These are phyloP conservation scores for Tolypocladium tundrense DNA, from an alignment of 2,329 filamentous ascomycete genomes.

Conservation along the genomic window DNA sequence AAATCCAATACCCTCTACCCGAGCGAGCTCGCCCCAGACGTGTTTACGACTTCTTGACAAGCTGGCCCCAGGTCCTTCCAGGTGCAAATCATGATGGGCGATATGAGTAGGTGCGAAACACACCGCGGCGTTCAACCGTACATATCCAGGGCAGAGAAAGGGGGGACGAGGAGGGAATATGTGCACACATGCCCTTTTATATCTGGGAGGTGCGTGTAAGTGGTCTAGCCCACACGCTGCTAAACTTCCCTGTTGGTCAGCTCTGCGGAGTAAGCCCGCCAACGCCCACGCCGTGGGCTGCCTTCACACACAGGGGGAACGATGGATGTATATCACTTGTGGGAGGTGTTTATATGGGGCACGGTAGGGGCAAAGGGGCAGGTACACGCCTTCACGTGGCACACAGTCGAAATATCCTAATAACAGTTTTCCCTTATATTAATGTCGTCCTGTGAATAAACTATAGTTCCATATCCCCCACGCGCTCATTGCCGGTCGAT, in stretches of 20 bases:
- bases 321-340: neutral
- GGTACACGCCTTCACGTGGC: neutral
- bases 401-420: neutral
- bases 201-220: neutral
- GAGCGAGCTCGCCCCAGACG: neutral
- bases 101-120: neutral
- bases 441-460: neutral
- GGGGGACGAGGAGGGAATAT: neutral
- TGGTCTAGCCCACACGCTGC: neutral
- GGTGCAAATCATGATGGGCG: neutral
- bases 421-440: neutral
- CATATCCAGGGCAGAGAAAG: neutral
- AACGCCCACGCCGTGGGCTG: neutral
- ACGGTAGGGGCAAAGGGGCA: neutral
- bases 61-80: conserved; percentile 14
- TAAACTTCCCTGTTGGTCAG: neutral
- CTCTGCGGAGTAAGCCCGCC: neutral
- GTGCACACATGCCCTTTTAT: neutral
- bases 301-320: neutral
- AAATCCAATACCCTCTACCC: neutral
- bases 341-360: neutral
- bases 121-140: neutral
- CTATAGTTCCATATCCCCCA: neutral
- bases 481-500: neutral
- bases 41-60: conserved; percentile 12